These are phyloP conservation scores for Cymbopogon flexuosus DNA, from an alignment of 202 grass and related monocot species.

Conservation along the genomic window DNA sequence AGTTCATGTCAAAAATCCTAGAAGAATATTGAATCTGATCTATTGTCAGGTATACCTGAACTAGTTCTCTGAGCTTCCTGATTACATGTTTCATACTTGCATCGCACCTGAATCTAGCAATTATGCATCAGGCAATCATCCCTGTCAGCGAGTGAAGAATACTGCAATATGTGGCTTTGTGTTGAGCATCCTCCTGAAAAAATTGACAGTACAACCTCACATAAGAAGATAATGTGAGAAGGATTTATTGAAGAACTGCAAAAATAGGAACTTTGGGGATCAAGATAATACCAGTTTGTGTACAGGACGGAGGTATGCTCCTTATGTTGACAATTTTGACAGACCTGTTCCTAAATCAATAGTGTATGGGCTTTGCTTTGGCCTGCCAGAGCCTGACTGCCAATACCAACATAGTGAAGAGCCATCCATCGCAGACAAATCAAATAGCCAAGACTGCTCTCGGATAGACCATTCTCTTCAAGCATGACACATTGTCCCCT, in stretches of 20 bases:
- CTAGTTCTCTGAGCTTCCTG: not conserved
- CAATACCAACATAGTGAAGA: not conserved
- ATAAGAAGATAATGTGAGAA: not conserved
- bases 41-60: slow-evolving; percentile 13
- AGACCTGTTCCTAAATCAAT: not conserved
- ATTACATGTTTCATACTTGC: not conserved
- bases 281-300: slow-evolving; percentile 32
- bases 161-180: slow-evolving; percentile 13
- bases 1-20: not conserved
- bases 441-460: slow-evolving; percentile 14
- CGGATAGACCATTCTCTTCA: not conserved
- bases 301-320: not conserved
- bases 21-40: not conserved
- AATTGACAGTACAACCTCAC: not conserved
- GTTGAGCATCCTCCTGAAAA: slow-evolving; percentile 17
- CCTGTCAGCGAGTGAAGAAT: not conserved
- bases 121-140: not conserved
- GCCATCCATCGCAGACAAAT: not conserved
- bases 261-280: not conserved
- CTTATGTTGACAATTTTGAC: not conserved
- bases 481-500: slow-evolving; percentile 13
- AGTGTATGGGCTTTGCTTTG: slow-evolving; percentile 13
- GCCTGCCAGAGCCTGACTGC: slow-evolving; percentile 1
- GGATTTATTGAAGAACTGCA: not conserved
- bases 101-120: not conserved